These are phyloP conservation scores for Plasmodium inui DNA, from an alignment of 169 alveolate species.

Conservation along the genomic window DNA sequence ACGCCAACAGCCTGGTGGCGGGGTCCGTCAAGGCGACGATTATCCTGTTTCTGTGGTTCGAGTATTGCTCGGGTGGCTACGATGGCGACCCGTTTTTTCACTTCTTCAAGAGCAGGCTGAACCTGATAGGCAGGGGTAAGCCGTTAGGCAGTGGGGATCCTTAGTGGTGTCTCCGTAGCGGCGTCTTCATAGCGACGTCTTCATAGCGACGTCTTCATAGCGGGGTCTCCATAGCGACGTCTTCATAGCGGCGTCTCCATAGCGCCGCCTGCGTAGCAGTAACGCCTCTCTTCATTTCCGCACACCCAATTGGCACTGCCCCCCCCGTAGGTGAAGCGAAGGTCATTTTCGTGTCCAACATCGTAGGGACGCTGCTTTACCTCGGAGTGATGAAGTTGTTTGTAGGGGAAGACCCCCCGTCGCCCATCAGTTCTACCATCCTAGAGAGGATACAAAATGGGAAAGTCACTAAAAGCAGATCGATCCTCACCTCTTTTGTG, in stretches of 20 bases:
- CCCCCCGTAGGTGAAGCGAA: conserved; percentile 6
- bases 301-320: not conserved
- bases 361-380: conserved; percentile 10
- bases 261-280: too few relatives aligned
- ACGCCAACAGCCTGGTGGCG: not conserved
- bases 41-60: conserved; percentile 13
- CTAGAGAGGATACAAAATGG: conserved; percentile 2
- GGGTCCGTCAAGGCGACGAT: not conserved
- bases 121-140: conserved; percentile 31
- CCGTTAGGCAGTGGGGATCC: not conserved
- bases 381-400: not conserved
- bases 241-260: too few relatives aligned
- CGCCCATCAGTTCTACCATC: not conserved
- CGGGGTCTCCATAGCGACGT: too few relatives aligned
- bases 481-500: conserved; percentile 16
- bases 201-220: too few relatives aligned
- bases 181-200: too few relatives aligned
- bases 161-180: not conserved
- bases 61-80: conserved; percentile 25
- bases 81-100: conserved; percentile 72
- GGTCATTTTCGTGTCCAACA: not conserved
- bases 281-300: not conserved
- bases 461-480: not conserved
- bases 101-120: conserved; percentile 2
- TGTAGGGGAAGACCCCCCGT: not conserved